A percentile compares a stretch with the other conserved stretches of the same genome.
Evolutionary conservation across 2,329 filamentous ascomycete genomes (phyloP).

Genomic region (Chrysoporthe cubensis): DNA sequence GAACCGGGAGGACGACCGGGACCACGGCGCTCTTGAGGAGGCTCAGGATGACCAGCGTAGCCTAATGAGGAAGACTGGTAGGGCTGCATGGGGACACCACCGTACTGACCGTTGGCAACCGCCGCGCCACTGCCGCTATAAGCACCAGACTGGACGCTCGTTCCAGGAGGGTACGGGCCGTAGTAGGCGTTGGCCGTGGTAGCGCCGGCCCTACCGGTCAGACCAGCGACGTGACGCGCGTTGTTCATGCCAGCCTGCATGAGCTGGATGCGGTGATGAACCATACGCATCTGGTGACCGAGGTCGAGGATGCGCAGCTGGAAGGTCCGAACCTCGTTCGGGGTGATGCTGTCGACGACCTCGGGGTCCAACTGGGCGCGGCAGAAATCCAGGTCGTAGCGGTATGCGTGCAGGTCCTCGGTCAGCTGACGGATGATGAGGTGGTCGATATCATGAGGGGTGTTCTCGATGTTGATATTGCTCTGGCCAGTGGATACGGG

Average conservation of each 20-base stretch:
- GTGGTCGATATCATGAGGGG: constrained; percentile 34
- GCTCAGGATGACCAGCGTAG: constrained; percentile 9
- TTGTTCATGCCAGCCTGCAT: constrained; percentile 40
- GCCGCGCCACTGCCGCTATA: neutral
- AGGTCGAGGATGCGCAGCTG: constrained; percentile 49
- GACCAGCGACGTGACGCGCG: neutral
- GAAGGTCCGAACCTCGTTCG: constrained; percentile 46
- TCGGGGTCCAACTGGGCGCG: constrained; percentile 37
- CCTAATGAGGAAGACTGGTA: neutral
- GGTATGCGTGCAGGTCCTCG: constrained; percentile 48
- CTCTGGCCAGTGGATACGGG: constrained; percentile 2
- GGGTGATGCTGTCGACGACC: constrained; percentile 39
- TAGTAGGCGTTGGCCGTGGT: constrained; percentile 6
- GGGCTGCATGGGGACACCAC: constrained; percentile 1
- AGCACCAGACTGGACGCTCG: neutral
- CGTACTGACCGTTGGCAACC: constrained; percentile 3
- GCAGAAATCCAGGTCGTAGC: constrained; percentile 49
- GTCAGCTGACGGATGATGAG: constrained; percentile 42
- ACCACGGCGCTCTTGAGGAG: constrained; percentile 27
- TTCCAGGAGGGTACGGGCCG: constrained; percentile 10
- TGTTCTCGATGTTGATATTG: constrained; percentile 23
- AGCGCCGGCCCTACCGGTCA: constrained; percentile 1
- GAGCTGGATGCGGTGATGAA: constrained; percentile 46
- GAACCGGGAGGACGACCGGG: constrained; percentile 27
- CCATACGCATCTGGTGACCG: constrained; percentile 48